Evolutionary conservation across 805 yeast species (phyloP).

Genomic region (Candida berthetii): DNA sequence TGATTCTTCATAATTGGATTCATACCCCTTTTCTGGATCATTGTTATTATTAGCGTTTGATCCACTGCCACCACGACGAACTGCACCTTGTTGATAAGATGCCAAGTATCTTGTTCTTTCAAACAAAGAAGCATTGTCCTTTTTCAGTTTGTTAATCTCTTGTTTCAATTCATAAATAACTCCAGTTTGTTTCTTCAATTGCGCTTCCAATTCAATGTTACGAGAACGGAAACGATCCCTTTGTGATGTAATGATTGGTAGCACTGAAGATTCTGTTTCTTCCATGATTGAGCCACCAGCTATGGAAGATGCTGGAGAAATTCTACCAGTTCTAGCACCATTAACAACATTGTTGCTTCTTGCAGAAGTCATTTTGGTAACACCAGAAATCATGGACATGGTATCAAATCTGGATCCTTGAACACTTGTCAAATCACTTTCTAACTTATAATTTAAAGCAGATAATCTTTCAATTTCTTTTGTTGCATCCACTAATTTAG

Average conservation of each 20-base stretch:
- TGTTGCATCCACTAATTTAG: conserved; percentile 24
- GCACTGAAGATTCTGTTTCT: conserved; percentile 42
- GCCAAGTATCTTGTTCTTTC: conserved; percentile 70
- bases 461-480: conserved; percentile 36
- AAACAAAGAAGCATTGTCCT: conserved; percentile 73
- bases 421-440: conserved; percentile 61
- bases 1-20: conserved; percentile 63
- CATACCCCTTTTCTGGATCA: conserved; percentile 56
- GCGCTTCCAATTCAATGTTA: conserved; percentile 80
- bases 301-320: conserved; percentile 49
- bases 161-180: conserved; percentile 55
- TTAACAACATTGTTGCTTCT: too few relatives aligned
- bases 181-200: conserved; percentile 50
- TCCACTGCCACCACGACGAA: conserved; percentile 18
- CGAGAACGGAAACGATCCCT: conserved; percentile 88
- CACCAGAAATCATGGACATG: conserved; percentile 62
- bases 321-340: conserved; percentile 22
- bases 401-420: conserved; percentile 45
- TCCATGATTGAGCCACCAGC: conserved; percentile 36
- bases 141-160: conserved; percentile 56
- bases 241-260: conserved; percentile 90
- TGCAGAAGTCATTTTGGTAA: conserved; percentile 29
- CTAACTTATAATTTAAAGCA: conserved; percentile 54
- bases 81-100: conserved; percentile 30
- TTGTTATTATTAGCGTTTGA: conserved; percentile 20